Conservation (phyloP, 768 basidiomycete species). For the Lepiota subincarnata region DNA sequence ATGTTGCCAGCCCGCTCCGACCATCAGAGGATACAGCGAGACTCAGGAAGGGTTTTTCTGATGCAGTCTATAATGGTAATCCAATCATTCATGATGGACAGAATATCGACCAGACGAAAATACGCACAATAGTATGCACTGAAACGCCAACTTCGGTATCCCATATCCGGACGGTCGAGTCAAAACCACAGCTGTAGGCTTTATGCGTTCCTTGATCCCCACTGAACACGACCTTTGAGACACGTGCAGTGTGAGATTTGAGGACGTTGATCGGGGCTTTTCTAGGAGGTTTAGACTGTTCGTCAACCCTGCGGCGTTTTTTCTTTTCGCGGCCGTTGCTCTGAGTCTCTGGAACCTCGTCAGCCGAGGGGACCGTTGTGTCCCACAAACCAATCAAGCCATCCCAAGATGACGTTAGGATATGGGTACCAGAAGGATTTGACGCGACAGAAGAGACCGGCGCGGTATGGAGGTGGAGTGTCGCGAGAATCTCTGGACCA, state of each 20-base stretch:
- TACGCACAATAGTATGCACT: constrained; percentile 60
- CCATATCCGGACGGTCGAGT: constrained; percentile 89
- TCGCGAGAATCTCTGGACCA: constrained; percentile 44
- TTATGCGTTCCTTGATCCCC: constrained; percentile 18
- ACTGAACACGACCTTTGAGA: constrained; percentile 65
- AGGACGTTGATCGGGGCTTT: constrained; percentile 73
- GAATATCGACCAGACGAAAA: not conserved
- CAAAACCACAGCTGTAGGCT: constrained; percentile 82
- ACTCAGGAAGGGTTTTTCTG: constrained; percentile 74
- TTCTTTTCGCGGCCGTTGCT: constrained; percentile 35
- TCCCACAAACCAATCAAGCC: constrained; percentile 81
- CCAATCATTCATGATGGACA: not conserved
- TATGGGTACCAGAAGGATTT: constrained; percentile 48
- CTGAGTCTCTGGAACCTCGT: constrained; percentile 55
- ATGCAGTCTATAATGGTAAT: constrained; percentile 42
- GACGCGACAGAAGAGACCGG: constrained; percentile 71
- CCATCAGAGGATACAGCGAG: constrained; percentile 45
- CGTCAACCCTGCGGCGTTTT: constrained; percentile 62
- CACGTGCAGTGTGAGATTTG: constrained; percentile 78
- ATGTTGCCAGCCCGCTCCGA: constrained; percentile 51
- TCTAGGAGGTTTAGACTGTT: constrained; percentile 37
- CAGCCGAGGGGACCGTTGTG: constrained; percentile 51
- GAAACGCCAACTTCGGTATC: constrained; percentile 78
- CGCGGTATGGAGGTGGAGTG: constrained; percentile 78
- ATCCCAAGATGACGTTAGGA: constrained; percentile 90